Conservation (phyloP, 768 basidiomycete genomes). For the Auriscalpium orientale region DNA sequence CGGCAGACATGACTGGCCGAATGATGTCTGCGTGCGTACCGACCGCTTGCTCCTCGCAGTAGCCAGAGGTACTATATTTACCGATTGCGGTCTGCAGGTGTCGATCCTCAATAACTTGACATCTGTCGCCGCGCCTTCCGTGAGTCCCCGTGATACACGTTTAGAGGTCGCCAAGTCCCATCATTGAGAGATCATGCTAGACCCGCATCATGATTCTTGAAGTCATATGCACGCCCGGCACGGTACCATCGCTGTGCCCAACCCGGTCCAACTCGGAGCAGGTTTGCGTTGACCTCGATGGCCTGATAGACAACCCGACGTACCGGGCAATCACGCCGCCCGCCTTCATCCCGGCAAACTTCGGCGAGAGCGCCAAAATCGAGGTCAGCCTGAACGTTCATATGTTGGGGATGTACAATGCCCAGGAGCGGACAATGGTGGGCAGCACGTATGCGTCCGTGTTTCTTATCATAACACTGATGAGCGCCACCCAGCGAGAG, state of each 20-base stretch:
- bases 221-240: not conserved
- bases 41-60: too few species aligned
- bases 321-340: not conserved
- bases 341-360: slow-evolving; percentile 4
- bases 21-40: slow-evolving; percentile 4
- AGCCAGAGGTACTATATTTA: not conserved
- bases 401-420: slow-evolving; percentile 9
- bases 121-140: not conserved
- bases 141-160: not conserved
- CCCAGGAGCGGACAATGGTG: slow-evolving; percentile 7
- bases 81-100: not conserved
- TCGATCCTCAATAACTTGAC: slow-evolving; percentile 1
- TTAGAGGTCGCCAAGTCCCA: not conserved
- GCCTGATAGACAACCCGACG: not conserved
- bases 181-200: not conserved
- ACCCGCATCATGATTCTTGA: not conserved
- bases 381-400: slow-evolving; percentile 3
- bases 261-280: not conserved
- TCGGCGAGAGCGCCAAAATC: slow-evolving; percentile 2
- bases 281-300: not conserved
- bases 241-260: not conserved
- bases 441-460: not conserved
- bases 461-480: not conserved
- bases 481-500: not conserved
- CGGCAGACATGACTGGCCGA: slow-evolving; percentile 13